These are phyloP conservation scores for Dryadomyces sulphureus DNA, from an alignment of 2,329 filamentous ascomycete species.

Conservation along the genomic window DNA sequence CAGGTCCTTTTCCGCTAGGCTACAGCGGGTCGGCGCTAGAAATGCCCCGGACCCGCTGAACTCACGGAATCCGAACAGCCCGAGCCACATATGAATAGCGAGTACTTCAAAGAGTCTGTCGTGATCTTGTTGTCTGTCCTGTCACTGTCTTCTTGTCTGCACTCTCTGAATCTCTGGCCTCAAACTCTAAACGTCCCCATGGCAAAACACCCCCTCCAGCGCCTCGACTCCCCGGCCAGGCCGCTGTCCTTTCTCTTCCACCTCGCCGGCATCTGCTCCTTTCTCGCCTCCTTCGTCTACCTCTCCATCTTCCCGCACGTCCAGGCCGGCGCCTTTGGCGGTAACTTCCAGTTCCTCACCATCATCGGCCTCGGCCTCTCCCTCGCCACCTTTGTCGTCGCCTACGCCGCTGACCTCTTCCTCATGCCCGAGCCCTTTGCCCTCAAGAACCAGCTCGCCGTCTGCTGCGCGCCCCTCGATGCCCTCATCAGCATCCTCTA, in stretches of 20 bases:
- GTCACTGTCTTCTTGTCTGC: background rate
- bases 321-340: conserved; percentile 46
- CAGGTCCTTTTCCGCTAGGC: background rate
- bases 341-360: conserved; percentile 59
- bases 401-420: conserved; percentile 49
- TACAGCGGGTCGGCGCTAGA: background rate
- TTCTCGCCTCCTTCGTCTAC: conserved; percentile 37
- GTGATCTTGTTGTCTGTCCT: too few relatives aligned
- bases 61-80: too few relatives aligned
- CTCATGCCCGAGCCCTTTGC: conserved; percentile 42
- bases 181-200: too few relatives aligned
- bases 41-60: too few relatives aligned
- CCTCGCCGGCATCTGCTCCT: conserved; percentile 34
- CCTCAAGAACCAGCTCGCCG: conserved; percentile 51
- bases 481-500: conserved; percentile 58
- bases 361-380: conserved; percentile 55
- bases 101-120: too few relatives aligned
- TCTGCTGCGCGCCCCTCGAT: conserved; percentile 54
- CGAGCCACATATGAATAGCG: too few relatives aligned
- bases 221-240: conserved; percentile 49
- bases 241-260: conserved; percentile 50
- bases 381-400: conserved; percentile 44
- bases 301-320: conserved; percentile 32
- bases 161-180: background rate
- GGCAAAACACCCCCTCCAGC: conserved; percentile 45